Base-by-base conservation (phyloP, 1,284 basidiomycete genomes). In the Rhodotorula sp. region DNA sequence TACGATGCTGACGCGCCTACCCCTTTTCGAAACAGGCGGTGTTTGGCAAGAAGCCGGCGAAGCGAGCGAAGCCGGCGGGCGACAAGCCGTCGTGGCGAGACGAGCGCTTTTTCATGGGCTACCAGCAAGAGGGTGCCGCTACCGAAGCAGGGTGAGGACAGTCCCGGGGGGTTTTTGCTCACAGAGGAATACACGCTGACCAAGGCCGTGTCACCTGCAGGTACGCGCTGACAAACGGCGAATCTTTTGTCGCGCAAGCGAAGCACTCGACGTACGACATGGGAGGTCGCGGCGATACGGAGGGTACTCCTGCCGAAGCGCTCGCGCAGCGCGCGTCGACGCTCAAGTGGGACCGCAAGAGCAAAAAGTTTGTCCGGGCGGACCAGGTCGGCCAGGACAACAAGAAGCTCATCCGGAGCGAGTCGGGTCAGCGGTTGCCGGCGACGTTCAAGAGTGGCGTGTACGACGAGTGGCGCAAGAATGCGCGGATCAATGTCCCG, bases 391-490 rank as follows among this genome's bases (percentile, higher is more conserved):
- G 95, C 7, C 87, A 91, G 6, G 94, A 98, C 80, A 98, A 98
- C 80, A 86, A 95, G 77, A 98, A 97, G 81, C 85, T 99, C 76
- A 91, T 99, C 76, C 88, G 87, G 74, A 94, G 93, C 3, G 96
- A 99, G 81, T 93, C 89, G 74, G 96, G 96, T 1, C 87, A 89
- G 22, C 87, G 91, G 60, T 84, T 99, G n/a, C 96, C 96, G 2
- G 94, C 94, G 0, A 89, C 88, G 12, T 99, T 94, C 83, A 89
- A 91, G 67, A 92, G 89, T 73, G 96, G 96, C 6, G 87, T 92
- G 6, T 99, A 91, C 80, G 92, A 96, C 65, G 93, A 95, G 79
- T 99, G 96, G 96, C 91, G 91, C 81, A 85, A 86, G 72, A 91
- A 90, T 81, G 87, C 84, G 67, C 87, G 86, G 46, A 81, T 87